Conservation (phyloP, 2,329 filamentous ascomycete species). For the Dothidotthia symphoricarpi region DNA sequence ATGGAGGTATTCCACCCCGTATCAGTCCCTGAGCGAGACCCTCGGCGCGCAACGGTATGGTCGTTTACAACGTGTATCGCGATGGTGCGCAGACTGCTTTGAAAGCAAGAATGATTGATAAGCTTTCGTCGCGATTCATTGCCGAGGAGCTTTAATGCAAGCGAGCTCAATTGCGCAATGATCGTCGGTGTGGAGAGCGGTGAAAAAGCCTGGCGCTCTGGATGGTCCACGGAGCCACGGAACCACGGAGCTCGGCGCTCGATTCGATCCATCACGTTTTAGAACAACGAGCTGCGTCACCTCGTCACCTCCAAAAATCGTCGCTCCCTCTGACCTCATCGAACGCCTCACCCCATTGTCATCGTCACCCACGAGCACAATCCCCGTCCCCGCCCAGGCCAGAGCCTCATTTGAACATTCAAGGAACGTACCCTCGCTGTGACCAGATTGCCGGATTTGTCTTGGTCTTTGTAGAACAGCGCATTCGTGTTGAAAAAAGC, state of each 20-base stretch:
- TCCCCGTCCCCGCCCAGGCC: conserved; percentile 24
- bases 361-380: conserved; percentile 31
- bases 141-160: conserved; percentile 10
- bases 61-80: too few species aligned
- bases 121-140: not conserved
- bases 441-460: conserved; percentile 7
- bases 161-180: too few species aligned
- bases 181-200: too few species aligned
- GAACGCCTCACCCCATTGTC: conserved; percentile 36
- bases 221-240: too few species aligned
- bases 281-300: conserved; percentile 29
- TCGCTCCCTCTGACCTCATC: conserved; percentile 39
- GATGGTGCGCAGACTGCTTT: too few species aligned
- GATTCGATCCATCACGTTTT: too few species aligned
- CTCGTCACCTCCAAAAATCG: conserved; percentile 36
- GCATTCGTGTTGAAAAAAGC: conserved; percentile 9
- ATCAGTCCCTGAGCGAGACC: too few species aligned
- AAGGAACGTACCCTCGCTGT: conserved; percentile 10
- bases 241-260: too few species aligned
- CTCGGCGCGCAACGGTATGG: too few species aligned
- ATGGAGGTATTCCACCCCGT: too few species aligned
- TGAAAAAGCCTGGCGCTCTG: too few species aligned
- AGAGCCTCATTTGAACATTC: conserved; percentile 28
- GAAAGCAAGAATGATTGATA: conserved; percentile 10
- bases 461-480: conserved; percentile 10